Conservation (phyloP, 2,329 filamentous ascomycete species). For the Alternaria sp. region DNA sequence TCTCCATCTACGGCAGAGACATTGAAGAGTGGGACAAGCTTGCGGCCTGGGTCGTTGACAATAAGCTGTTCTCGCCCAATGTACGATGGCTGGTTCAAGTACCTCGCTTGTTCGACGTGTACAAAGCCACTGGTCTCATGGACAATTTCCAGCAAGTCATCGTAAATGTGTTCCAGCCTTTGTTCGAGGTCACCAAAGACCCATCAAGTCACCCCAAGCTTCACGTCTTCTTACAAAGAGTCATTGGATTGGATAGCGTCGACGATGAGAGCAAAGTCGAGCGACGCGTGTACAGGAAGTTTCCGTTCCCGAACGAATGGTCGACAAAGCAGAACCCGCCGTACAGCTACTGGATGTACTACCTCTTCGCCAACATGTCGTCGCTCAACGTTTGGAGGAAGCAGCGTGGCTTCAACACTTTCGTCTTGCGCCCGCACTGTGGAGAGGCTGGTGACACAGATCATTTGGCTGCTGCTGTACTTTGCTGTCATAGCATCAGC, state of each 20-base stretch:
- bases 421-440: slow-evolving; percentile 90
- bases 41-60: slow-evolving; percentile 95
- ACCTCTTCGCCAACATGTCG: slow-evolving; percentile 90
- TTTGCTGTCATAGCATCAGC: slow-evolving; percentile 96
- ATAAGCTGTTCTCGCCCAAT: slow-evolving; percentile 97
- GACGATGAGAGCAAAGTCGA: slow-evolving; percentile 98
- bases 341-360: slow-evolving; percentile 99
- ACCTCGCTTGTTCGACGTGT: slow-evolving; percentile 92
- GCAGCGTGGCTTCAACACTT: slow-evolving; percentile 92
- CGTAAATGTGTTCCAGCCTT: slow-evolving; percentile 87
- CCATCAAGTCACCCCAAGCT: slow-evolving; percentile 89
- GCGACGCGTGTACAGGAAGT: slow-evolving; percentile 92
- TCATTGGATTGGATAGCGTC: slow-evolving; percentile 96
- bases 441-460: slow-evolving; percentile 97
- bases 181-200: slow-evolving; percentile 93
- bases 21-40: slow-evolving; percentile 98
- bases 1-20: slow-evolving; percentile 93
- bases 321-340: slow-evolving; percentile 93
- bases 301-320: slow-evolving; percentile 89
- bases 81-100: slow-evolving; percentile 97
- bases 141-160: slow-evolving; percentile 89
- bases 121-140: slow-evolving; percentile 88
- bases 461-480: slow-evolving; percentile 87
- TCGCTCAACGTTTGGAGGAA: slow-evolving; percentile 93
- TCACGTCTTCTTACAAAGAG: slow-evolving; percentile 91